These are phyloP conservation scores for Bruguiera gymnorhiza DNA, from an alignment of 345 rosid genomes.

Conservation along the genomic window DNA sequence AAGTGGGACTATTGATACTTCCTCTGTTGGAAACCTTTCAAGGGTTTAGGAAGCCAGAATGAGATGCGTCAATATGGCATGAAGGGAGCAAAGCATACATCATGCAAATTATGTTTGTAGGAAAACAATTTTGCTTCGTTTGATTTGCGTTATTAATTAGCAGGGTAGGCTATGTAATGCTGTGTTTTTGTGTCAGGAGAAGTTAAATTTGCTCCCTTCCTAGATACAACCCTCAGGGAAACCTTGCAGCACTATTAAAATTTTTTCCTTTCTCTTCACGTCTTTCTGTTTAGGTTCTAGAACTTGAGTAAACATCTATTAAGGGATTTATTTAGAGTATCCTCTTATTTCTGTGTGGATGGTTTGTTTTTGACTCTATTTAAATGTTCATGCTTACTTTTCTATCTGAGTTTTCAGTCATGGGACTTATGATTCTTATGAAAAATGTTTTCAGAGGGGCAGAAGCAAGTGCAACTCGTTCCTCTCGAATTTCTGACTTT, in stretches of 20 bases:
- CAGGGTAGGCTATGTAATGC: neutral
- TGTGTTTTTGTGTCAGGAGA: neutral
- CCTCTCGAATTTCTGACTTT: conserved; percentile 47
- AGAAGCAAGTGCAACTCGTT: conserved; percentile 34
- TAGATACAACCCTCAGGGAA: neutral
- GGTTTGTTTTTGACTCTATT: neutral
- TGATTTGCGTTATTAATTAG: too few species aligned
- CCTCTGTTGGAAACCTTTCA: neutral
- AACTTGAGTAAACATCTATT: too few species aligned
- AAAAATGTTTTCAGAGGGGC: conserved; percentile 39
- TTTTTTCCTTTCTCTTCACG: too few species aligned
- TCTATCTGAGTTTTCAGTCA: conserved; percentile 1
- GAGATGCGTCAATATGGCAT: neutral
- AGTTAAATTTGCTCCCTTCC: neutral
- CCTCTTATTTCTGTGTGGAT: too few species aligned
- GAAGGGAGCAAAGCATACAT: neutral
- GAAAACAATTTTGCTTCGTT: too few species aligned
- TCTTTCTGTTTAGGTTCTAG: too few species aligned
- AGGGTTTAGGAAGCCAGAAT: neutral
- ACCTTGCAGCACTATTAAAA: neutral
- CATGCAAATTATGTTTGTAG: too few species aligned
- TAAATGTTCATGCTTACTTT: neutral
- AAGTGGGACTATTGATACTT: neutral
- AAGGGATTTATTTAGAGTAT: too few species aligned
- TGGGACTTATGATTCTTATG: conserved; percentile 21